Evolutionary conservation across 2,329 filamentous ascomycete genomes (phyloP).

Genomic region (Pyricularia sp.): DNA sequence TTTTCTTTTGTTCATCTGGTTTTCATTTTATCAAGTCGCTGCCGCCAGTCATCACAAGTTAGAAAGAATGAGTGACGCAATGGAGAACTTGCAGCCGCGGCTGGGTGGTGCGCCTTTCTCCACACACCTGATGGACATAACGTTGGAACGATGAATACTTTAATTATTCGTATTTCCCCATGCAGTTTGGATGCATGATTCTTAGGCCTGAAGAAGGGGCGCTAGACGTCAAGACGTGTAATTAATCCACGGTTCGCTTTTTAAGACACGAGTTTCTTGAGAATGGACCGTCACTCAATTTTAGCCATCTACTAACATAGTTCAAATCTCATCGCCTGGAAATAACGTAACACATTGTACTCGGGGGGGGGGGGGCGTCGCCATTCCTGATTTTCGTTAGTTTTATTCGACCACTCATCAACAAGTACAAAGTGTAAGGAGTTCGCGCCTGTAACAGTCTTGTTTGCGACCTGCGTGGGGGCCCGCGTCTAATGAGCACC

Average conservation of each 20-base stretch:
- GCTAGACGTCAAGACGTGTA: not conserved
- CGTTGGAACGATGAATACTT: not conserved
- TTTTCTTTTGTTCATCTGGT: not conserved
- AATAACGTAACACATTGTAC: not conserved
- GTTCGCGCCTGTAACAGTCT: not conserved
- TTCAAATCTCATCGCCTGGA: not conserved
- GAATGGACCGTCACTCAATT: not conserved
- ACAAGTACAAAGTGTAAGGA: not conserved
- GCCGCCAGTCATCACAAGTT: not conserved
- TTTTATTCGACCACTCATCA: not conserved
- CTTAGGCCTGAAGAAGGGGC: not conserved
- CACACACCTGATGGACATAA: not conserved
- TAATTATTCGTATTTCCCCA: not conserved
- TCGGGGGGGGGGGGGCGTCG: not conserved
- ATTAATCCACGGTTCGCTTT: not conserved
- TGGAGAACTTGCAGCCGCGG: not conserved
- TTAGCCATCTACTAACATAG: not conserved
- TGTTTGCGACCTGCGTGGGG: not conserved
- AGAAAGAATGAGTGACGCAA: not conserved
- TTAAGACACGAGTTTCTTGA: not conserved
- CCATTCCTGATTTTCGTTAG: not conserved
- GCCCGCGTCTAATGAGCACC: not conserved
- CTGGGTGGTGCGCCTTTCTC: not conserved
- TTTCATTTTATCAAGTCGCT: not conserved
- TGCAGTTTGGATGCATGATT: not conserved